Percentiles rank a stretch among this genome's conserved stretches.
phyloP scores from a whole-genome alignment of 305 asterid genomes.

The Stenogyne calaminthoides region DNA sequence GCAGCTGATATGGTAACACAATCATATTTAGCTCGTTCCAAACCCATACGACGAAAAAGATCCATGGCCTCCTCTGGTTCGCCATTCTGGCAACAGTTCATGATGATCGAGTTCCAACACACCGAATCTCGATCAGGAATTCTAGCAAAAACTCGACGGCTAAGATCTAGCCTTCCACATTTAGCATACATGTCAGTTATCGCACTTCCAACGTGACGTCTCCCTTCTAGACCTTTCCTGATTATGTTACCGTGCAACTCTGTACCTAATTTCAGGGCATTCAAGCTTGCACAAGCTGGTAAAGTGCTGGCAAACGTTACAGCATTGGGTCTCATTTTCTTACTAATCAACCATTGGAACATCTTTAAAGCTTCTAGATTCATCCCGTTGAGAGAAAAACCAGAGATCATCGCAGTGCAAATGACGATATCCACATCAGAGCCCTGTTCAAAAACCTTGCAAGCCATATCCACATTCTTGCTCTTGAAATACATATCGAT shows the following conservation, averaged over 20 bases:
- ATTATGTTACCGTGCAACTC: constrained; percentile 70
- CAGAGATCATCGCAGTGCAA: constrained; percentile 83
- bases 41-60: constrained; percentile 64
- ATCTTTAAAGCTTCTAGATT: constrained; percentile 56
- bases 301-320: constrained; percentile 75
- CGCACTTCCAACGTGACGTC: constrained; percentile 72
- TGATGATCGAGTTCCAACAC: constrained; percentile 84
- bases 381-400: constrained; percentile 75
- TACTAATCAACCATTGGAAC: constrained; percentile 50
- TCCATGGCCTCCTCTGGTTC: constrained; percentile 69
- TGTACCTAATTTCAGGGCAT: constrained; percentile 55
- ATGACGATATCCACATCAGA: constrained; percentile 63
- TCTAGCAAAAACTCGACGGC: constrained; percentile 51
- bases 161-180: constrained; percentile 75
- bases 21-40: constrained; percentile 59
- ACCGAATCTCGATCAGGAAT: constrained; percentile 63
- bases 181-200: constrained; percentile 84
- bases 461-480: constrained; percentile 60
- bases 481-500: constrained; percentile 83
- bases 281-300: constrained; percentile 88
- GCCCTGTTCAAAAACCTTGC: constrained; percentile 51
- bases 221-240: constrained; percentile 54
- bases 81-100: constrained; percentile 67
- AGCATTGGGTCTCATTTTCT: constrained; percentile 75
- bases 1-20: constrained; percentile 78